Conservation (phyloP, 805 yeast species). For the Diddensiella santjacobensis region DNA sequence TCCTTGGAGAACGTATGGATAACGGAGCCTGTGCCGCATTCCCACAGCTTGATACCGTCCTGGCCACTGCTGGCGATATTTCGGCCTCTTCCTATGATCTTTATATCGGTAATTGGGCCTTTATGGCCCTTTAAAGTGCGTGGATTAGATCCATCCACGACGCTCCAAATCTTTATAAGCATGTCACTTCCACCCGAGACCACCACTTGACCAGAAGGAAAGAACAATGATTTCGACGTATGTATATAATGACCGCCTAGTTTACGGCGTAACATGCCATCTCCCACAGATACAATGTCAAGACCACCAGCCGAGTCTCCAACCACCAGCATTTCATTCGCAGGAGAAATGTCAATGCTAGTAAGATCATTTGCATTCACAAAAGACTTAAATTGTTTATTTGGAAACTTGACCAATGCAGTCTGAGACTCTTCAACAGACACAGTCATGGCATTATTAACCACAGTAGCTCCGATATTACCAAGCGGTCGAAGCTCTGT, state of each 20-base stretch:
- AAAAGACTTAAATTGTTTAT: slow-evolving; percentile 10
- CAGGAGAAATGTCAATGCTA: slow-evolving; percentile 35
- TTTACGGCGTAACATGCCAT: slow-evolving; percentile 14
- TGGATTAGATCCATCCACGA: slow-evolving; percentile 44
- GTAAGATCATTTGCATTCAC: slow-evolving; percentile 27
- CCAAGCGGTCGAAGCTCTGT: slow-evolving; percentile 18
- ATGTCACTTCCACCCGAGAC: slow-evolving; percentile 58
- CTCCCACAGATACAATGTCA: slow-evolving; percentile 23
- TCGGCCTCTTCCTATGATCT: slow-evolving; percentile 60
- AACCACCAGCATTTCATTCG: slow-evolving; percentile 28
- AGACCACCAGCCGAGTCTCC: slow-evolving; percentile 39
- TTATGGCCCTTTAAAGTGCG: slow-evolving; percentile 52
- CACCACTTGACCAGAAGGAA: slow-evolving; percentile 63
- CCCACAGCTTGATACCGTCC: slow-evolving; percentile 65
- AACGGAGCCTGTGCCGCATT: slow-evolving; percentile 53
- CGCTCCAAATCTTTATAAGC: slow-evolving; percentile 59
- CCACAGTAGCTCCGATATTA: not conserved
- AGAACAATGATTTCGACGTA: slow-evolving; percentile 43
- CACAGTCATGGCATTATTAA: slow-evolving; percentile 1
- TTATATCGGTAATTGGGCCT: slow-evolving; percentile 45
- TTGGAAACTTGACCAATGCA: not conserved
- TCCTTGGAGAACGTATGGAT: slow-evolving; percentile 42
- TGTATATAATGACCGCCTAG: slow-evolving; percentile 50
- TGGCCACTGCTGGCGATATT: slow-evolving; percentile 54
- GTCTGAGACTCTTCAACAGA: not conserved